Percentiles rank a stretch among this genome's conserved stretches.
Conservation (phyloP, 768 basidiomycete genomes). For the Tulasnella sp. region DNA sequence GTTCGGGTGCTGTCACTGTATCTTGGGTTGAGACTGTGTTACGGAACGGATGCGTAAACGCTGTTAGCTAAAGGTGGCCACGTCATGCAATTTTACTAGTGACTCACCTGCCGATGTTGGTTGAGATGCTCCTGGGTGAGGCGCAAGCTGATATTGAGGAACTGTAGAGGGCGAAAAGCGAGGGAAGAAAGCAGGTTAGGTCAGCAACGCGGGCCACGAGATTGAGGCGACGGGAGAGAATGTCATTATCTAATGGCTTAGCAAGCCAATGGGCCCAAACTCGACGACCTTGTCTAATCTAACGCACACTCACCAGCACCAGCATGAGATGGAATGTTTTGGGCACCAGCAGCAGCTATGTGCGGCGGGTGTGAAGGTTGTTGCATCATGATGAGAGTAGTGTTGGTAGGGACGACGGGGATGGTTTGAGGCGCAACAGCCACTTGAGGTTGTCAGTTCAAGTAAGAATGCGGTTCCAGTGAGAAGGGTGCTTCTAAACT, state of each 20-base stretch:
- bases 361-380: constrained; percentile 25
- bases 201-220: constrained; percentile 19
- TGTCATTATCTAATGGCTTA: constrained; percentile 23
- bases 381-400: constrained; percentile 23
- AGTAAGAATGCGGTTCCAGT: not conserved
- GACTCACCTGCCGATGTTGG: constrained; percentile 13
- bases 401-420: not conserved
- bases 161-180: constrained; percentile 11
- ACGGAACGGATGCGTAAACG: not conserved
- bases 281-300: constrained; percentile 24
- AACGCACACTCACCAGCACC: constrained; percentile 8
- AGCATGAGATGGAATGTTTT: constrained; percentile 11
- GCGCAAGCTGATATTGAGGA: constrained; percentile 3
- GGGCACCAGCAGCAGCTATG: not conserved
- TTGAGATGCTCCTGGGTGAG: not conserved
- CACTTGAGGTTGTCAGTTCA: not conserved
- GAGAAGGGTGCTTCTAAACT: not conserved
- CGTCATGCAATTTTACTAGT: not conserved
- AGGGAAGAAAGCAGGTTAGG: constrained; percentile 14
- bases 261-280: not conserved
- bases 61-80: not conserved
- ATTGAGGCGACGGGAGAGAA: constrained; percentile 3
- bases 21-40: not conserved
- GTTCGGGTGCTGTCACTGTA: constrained; percentile 5
- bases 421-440: not conserved